Evolutionary conservation across 208 protist genomes (phyloP), one percentile per base, ranked within the genome.

Genomic region (Acanthamoeba healyi): DNA sequence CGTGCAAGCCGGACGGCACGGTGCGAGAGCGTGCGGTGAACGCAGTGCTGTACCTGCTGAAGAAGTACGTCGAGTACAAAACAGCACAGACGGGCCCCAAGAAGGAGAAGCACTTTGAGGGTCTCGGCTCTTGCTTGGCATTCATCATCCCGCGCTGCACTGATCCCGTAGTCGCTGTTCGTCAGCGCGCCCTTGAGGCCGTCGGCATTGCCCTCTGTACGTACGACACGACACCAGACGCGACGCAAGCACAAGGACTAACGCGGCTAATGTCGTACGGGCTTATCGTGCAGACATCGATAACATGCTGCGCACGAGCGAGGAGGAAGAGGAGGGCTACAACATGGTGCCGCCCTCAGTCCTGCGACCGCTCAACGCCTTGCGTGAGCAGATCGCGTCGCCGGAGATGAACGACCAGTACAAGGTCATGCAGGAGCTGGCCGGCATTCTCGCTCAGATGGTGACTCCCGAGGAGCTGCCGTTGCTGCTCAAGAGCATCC

Each of bases 381-480:
- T 95, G 65, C 46, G 88, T 14, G 84, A 94, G 14, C n/a, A 29
- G 44, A 94, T 95, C 34, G 94, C 63, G 1, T 94, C 88, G 0
- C 86, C 72, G 22, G 94, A 96, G 22, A 79, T 96, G 6, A 95
- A 96, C 54, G 95, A 96, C 51, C 95, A 96, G 65, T 96, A 95
- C 26, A 61, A 56, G 40, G 74, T 94, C 10, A 88, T 95, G 34
- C 81, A 94, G 26, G 86, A 92, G 29, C 26, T 92, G 86, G 44
- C 54, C 32, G 65, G 40, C 24, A 92, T 92, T 3, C 40, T 92
- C 24, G 58, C 26, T n/a, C 38, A 92, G 26, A 79, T 51, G 90
- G 17, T 95, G 19, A 14, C 70, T 2, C 1, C 44, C 0, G 79
- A 72, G 2, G 95, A 96, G 72, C 88, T 96, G 42, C 92, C 93